Evolutionary conservation across 306 rosid genomes (phyloP).

Genomic region (Prosopis cineraria): DNA sequence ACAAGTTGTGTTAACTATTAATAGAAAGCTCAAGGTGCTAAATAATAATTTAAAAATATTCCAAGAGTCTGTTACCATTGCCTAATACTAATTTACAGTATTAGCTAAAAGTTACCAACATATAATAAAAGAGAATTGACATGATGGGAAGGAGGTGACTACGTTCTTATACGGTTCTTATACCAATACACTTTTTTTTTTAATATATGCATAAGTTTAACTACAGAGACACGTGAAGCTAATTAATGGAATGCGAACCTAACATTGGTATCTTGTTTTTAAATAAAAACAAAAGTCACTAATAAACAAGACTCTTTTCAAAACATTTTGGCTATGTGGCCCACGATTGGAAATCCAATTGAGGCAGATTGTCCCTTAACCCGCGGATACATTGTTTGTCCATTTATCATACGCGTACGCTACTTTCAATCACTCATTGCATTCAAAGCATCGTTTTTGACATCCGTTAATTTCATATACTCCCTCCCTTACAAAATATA

Average conservation of each 20-base stretch:
- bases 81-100: background rate
- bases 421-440: background rate
- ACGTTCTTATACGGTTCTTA: background rate
- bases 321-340: slow-evolving; percentile 46
- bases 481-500: too few relatives aligned
- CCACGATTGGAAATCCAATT: slow-evolving; percentile 25
- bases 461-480: background rate
- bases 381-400: background rate
- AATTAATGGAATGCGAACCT: slow-evolving; percentile 59
- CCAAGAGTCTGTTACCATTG: background rate
- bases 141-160: background rate
- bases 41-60: background rate
- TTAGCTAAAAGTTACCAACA: background rate
- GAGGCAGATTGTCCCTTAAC: background rate
- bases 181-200: background rate
- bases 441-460: background rate
- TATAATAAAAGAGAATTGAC: background rate
- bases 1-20: background rate
- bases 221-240: background rate
- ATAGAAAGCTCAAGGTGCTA: background rate
- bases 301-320: slow-evolving; percentile 45
- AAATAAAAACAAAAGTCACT: slow-evolving; percentile 64
- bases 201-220: background rate
- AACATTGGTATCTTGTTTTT: slow-evolving; percentile 55
- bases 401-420: background rate